phyloP scores from a whole-genome alignment of 2,329 filamentous ascomycete genomes.

The Byssothecium circinans region DNA sequence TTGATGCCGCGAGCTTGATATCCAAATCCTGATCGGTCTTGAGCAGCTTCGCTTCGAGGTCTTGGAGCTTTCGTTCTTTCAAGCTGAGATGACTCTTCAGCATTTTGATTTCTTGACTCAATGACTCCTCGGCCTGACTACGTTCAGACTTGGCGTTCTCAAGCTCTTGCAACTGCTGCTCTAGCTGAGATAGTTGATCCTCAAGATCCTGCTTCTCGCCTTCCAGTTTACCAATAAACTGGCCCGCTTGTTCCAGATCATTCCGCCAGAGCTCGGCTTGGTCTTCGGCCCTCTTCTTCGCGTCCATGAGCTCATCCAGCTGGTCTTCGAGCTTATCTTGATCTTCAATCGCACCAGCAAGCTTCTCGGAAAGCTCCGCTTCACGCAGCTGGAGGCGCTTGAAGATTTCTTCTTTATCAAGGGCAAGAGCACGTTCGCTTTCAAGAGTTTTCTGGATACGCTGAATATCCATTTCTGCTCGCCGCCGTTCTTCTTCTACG shows the following conservation, averaged over 20 bases:
- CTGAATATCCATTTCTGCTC: conserved; percentile 82
- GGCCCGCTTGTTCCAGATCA: conserved; percentile 88
- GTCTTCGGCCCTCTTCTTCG: conserved; percentile 85
- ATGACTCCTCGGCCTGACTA: conserved; percentile 71
- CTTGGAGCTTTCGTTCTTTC: conserved; percentile 86
- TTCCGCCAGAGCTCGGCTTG: conserved; percentile 76
- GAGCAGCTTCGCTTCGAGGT: conserved; percentile 81
- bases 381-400: conserved; percentile 93
- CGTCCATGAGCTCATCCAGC: conserved; percentile 81
- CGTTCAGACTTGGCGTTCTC: conserved; percentile 71
- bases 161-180: conserved; percentile 70
- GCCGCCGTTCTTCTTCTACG: conserved; percentile 87
- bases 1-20: conserved; percentile 74
- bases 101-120: conserved; percentile 86
- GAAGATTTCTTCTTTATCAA: conserved; percentile 99
- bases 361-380: conserved; percentile 86
- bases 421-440: conserved; percentile 88
- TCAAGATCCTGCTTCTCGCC: conserved; percentile 79
- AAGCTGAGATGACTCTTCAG: conserved; percentile 85
- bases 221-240: conserved; percentile 83
- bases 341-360: conserved; percentile 88
- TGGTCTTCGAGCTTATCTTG: conserved; percentile 94
- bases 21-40: conserved; percentile 88
- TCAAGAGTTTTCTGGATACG: conserved; percentile 92
- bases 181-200: conserved; percentile 67